Evolutionary conservation across 75 land plant species (phyloP).

Genomic region (Larix kaempferi): DNA sequence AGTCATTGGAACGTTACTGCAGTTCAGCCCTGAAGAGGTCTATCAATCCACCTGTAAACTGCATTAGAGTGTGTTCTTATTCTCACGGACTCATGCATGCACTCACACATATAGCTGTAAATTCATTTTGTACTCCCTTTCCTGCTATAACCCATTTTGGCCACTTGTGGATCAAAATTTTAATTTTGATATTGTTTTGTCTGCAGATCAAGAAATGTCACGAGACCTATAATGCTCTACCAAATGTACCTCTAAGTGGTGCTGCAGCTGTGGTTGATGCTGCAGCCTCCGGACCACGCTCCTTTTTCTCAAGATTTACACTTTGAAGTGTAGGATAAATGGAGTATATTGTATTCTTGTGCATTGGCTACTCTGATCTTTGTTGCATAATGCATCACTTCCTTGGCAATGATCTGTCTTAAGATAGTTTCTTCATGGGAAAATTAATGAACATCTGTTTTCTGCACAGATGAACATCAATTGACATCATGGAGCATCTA

Average conservation of each 20-base stretch:
- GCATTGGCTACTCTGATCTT: too few species aligned
- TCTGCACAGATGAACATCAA: too few species aligned
- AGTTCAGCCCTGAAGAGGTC: slow-evolving; percentile 99
- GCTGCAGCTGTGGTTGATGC: slow-evolving; percentile 49
- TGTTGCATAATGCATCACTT: too few species aligned
- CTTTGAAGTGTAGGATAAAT: slow-evolving; percentile 18
- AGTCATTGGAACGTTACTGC: slow-evolving; percentile 83
- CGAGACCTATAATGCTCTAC: slow-evolving; percentile 54
- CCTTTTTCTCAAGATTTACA: slow-evolving; percentile 75
- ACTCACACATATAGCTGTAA: background rate
- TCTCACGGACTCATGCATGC: background rate
- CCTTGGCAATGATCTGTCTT: too few species aligned
- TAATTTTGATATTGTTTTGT: background rate
- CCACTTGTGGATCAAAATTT: background rate
- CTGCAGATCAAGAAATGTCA: slow-evolving; percentile 78
- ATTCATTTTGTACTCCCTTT: background rate
- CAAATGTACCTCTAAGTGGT: slow-evolving; percentile 41
- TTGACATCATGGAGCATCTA: too few species aligned
- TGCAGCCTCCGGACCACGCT: slow-evolving; percentile 46
- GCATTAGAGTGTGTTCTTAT: background rate
- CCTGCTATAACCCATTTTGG: background rate
- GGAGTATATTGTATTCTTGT: too few species aligned
- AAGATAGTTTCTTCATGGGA: too few species aligned
- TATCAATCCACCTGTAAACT: background rate
- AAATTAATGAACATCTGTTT: too few species aligned